Evolutionary conservation across 1,139 yeast genomes (phyloP).

Genomic region (Kodamaea plutei): DNA sequence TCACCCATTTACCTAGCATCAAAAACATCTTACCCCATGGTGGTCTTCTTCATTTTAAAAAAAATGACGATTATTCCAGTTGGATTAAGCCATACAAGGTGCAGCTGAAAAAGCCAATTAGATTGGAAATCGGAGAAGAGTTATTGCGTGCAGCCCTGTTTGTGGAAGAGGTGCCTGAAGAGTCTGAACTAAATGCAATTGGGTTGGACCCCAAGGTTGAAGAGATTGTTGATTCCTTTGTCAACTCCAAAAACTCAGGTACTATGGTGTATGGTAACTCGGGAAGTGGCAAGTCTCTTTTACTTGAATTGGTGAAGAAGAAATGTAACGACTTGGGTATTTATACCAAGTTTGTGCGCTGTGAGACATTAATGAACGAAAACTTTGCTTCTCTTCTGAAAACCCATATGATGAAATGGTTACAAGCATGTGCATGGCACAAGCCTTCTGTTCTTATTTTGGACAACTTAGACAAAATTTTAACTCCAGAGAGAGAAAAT

Average conservation of each 20-base stretch:
- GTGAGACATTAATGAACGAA: conserved; percentile 58
- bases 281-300: conserved; percentile 76
- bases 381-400: conserved; percentile 41
- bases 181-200: conserved; percentile 32
- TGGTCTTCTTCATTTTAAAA: conserved; percentile 54
- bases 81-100: conserved; percentile 41
- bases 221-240: conserved; percentile 41
- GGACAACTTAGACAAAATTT: conserved; percentile 76
- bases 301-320: conserved; percentile 41
- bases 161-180: conserved; percentile 21
- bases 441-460: conserved; percentile 71
- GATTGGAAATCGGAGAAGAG: conserved; percentile 52
- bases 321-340: conserved; percentile 37
- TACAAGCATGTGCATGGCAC: conserved; percentile 70
- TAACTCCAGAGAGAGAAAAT: conserved; percentile 72
- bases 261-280: conserved; percentile 63
- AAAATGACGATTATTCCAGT: conserved; percentile 35
- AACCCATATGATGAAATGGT: conserved; percentile 44
- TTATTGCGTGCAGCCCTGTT: conserved; percentile 49
- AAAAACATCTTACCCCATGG: conserved; percentile 54
- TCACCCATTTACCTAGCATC: conserved; percentile 46
- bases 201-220: conserved; percentile 52
- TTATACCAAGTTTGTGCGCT: conserved; percentile 43
- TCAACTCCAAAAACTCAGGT: conserved; percentile 49
- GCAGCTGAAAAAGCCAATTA: conserved; percentile 24